phyloP scores from a whole-genome alignment of 306 rosid species.

The Vigna radiata region DNA sequence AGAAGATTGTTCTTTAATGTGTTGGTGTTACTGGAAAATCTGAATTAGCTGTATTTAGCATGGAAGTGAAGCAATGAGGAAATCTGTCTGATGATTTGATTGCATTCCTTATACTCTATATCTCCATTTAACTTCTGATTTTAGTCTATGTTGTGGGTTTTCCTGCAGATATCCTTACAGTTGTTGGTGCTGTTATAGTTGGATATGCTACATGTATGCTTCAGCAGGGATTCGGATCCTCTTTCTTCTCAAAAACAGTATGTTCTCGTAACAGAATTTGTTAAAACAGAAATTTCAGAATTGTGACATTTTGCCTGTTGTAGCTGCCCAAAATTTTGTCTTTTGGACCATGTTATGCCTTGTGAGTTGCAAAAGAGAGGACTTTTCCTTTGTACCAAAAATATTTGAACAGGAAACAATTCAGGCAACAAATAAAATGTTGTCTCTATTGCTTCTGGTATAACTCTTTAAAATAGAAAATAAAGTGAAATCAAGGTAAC shows the following conservation, averaged over 20 bases:
- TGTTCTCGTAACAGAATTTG: constrained; percentile 31
- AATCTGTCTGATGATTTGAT: background rate
- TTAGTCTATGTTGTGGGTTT: constrained; percentile 25
- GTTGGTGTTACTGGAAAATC: background rate
- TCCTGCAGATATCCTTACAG: constrained; percentile 88
- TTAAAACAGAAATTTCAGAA: constrained; percentile 30
- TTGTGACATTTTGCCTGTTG: constrained; percentile 18
- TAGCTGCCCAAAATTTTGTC: too few species aligned
- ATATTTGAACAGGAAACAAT: background rate
- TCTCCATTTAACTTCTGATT: constrained; percentile 13
- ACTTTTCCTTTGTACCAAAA: background rate
- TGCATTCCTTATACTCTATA: constrained; percentile 27
- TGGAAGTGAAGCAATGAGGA: constrained; percentile 2
- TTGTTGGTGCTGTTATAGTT: constrained; percentile 79
- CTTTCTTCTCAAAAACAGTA: constrained; percentile 68
- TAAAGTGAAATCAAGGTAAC: background rate
- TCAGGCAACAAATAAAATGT: background rate
- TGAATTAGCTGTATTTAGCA: constrained; percentile 6
- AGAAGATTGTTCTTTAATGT: background rate
- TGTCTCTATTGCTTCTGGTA: background rate
- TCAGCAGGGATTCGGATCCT: constrained; percentile 84
- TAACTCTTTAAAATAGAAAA: background rate
- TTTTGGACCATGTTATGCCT: background rate
- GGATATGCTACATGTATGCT: constrained; percentile 93
- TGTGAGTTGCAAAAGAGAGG: background rate